These are phyloP conservation scores for Fomitopsis schrenkii DNA, from an alignment of 1,284 basidiomycete genomes.

Conservation along the genomic window DNA sequence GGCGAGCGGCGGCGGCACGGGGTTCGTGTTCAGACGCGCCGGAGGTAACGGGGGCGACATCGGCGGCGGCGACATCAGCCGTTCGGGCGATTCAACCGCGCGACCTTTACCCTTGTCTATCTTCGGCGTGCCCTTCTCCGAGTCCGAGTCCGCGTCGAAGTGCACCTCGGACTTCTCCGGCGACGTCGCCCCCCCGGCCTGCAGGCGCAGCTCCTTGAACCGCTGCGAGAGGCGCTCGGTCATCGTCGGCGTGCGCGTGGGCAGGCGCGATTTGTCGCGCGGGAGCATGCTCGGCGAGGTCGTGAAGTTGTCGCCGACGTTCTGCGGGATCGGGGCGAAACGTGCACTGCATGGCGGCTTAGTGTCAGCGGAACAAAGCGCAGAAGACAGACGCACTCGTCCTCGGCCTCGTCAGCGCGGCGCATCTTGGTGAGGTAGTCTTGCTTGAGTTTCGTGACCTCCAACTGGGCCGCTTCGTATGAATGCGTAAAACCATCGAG, in stretches of 20 bases:
- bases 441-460: constrained; percentile 70
- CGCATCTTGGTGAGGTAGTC: constrained; percentile 76
- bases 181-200: constrained; percentile 34
- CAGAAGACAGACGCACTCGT: constrained; percentile 63
- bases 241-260: constrained; percentile 49
- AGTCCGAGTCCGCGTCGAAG: constrained; percentile 34
- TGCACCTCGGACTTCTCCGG: constrained; percentile 26
- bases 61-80: constrained; percentile 55
- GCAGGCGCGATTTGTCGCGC: constrained; percentile 40
- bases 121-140: constrained; percentile 35
- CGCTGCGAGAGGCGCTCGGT: constrained; percentile 75
- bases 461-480: constrained; percentile 61
- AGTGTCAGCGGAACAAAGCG: neutral
- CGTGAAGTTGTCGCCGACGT: constrained; percentile 66
- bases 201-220: constrained; percentile 66
- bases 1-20: constrained; percentile 35
- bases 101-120: constrained; percentile 79
- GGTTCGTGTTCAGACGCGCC: constrained; percentile 28
- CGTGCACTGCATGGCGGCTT: constrained; percentile 48
- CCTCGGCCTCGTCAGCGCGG: constrained; percentile 83
- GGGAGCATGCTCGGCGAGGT: constrained; percentile 66
- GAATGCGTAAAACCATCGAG: constrained; percentile 68
- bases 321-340: constrained; percentile 68
- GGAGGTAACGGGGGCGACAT: constrained; percentile 51
- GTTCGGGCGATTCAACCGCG: constrained; percentile 42